Evolutionary conservation across 2,329 filamentous ascomycete species (phyloP), one percentile per base, ranked within the genome.

Genomic region (Monilinia vaccinii-corymbosi): DNA sequence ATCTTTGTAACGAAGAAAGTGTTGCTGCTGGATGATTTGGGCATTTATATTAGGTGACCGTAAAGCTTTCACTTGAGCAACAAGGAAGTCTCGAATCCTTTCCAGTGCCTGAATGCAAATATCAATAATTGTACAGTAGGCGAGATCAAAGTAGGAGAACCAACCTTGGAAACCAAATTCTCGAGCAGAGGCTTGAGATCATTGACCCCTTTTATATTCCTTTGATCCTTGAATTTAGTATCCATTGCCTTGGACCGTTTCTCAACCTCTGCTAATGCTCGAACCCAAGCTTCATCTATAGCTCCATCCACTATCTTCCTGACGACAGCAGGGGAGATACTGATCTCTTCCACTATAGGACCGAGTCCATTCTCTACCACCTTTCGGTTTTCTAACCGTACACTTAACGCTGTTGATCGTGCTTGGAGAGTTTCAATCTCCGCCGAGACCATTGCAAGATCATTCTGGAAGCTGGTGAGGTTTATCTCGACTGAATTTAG

Each of bases 11-110:
- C 84, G 87, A 52, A 97, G 77, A 67, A 99, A 91, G 62, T 87
- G 89, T 71, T 96, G 90, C 69, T 97, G 91, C 72, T 99, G 94
- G 52, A 99, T 92, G 60, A 97, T 88, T 72, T 99, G 94, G 3
- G 93, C 91, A 72, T 99, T 97, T 73, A 97, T 96, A 69, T 93
- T 94, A 16, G 94, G 94, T 31, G 93, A 96, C 60, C 94, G 85
- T 56, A 99, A 78, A 5, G 92, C 90, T 74, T 96, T 96, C 72
- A 99, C 94, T 72, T 97, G 93, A 18, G 89, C 83, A 14, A 99
- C 94, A 42, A 99, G 80, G 70, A 96, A 95, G 73, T 99, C 94
- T 61, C 95, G 83, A 72, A 97, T 96, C 60, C 94, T 85, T 74
- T 97, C 91, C 32, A 96, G 80, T n/a, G 92, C 93, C 85, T 88